Base-by-base conservation (phyloP, 139 green algal genomes). In the Chlorella sp. region DNA sequence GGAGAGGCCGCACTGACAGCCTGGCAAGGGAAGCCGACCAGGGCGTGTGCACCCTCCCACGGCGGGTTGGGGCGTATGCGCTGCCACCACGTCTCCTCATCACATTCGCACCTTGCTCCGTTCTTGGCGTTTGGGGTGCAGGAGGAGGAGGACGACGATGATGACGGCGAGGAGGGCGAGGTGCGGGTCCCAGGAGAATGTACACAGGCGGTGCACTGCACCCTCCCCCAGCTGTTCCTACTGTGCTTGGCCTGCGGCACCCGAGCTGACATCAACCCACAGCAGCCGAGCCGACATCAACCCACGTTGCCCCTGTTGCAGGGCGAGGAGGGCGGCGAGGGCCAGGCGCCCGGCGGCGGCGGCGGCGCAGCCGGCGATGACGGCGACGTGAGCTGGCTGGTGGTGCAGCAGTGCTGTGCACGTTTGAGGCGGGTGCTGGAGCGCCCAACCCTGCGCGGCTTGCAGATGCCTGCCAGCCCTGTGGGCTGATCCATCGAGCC, bases 71-170 rank as follows among this genome's bases (percentile, higher is more conserved):
- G n/a, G n/a, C n/a, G n/a, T n/a, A n/a, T n/a, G n/a, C n/a, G n/a
- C n/a, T n/a, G n/a, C n/a, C n/a, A n/a, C n/a, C n/a, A n/a, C n/a
- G n/a, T n/a, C n/a, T n/a, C n/a, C n/a, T n/a, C n/a, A n/a, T n/a
- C n/a, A n/a, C n/a, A n/a, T n/a, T n/a, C n/a, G n/a, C n/a, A n/a
- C n/a, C n/a, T n/a, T n/a, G n/a, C n/a, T n/a, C n/a, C n/a, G n/a
- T n/a, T n/a, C n/a, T 34, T 46, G 67, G 11, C 26, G 30, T 46
- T 1, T 30, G 30, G 7, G 2, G 17, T 73, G 38, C 72, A 60
- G 62, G 84, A 87, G 41, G 73, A 82, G 54, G 84, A 88, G 7
- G 84, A 88, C 24, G 76, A 81, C 5, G 84, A 72, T 32, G 84
- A 86, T 74, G 84, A 86, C 38, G 46, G 32, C 43, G 83, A 81